A percentile compares a stretch with the other conserved stretches of the same genome.
Evolutionary conservation across 2,329 filamentous ascomycete species (phyloP).

Genomic region (Hymenoscyphus linearis): DNA sequence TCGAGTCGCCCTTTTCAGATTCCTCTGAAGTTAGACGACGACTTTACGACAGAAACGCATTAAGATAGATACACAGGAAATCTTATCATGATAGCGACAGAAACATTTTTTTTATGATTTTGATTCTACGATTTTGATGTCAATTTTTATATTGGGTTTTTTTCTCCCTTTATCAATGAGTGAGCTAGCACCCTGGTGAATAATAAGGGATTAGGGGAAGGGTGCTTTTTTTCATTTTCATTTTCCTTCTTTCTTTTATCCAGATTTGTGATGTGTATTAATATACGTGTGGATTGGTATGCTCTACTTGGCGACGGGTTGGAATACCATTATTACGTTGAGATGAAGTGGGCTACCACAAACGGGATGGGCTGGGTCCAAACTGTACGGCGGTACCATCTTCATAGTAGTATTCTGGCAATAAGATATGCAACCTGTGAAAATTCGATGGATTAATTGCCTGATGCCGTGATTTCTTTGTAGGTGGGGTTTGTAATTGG

Average conservation of each 20-base stretch:
- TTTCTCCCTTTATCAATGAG: background rate
- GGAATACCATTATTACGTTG: background rate
- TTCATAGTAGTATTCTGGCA: background rate
- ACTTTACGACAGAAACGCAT: conserved; percentile 18
- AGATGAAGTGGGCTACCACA: background rate
- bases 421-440: background rate
- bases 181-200: background rate
- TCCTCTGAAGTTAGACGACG: conserved; percentile 20
- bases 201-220: background rate
- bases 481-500: background rate
- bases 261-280: background rate
- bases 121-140: no score
- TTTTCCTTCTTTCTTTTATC: background rate
- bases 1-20: conserved; percentile 16
- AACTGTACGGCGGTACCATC: background rate
- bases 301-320: background rate
- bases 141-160: background rate
- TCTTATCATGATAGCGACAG: background rate
- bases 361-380: background rate
- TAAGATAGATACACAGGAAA: conserved; percentile 2
- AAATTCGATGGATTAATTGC: background rate
- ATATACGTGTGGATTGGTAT: background rate
- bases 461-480: background rate
- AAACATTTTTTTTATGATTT: background rate
- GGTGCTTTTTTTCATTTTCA: background rate